These are phyloP conservation scores for Yarrowia hollandica DNA, from an alignment of 805 yeast species.

Conservation along the genomic window DNA sequence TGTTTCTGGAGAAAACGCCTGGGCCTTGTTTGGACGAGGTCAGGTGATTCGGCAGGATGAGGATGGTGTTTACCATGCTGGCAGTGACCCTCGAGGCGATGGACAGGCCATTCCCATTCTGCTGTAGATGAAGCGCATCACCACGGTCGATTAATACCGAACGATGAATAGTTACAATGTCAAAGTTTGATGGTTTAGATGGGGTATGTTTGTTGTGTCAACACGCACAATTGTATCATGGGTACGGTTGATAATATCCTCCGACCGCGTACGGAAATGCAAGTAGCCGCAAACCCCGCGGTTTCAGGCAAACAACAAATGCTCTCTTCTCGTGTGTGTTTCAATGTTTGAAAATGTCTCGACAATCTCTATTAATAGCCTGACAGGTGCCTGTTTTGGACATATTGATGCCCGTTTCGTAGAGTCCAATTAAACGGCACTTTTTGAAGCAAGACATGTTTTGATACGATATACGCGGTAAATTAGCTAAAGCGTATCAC, in stretches of 20 bases:
- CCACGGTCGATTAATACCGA: too few species aligned
- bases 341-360: background rate
- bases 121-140: background rate
- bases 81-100: constrained; percentile 82
- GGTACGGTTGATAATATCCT: too few species aligned
- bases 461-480: too few species aligned
- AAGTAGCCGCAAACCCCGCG: background rate
- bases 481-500: too few species aligned
- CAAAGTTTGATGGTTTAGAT: too few species aligned
- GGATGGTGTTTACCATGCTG: constrained; percentile 59
- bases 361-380: background rate
- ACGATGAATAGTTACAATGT: too few species aligned
- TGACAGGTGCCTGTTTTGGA: background rate
- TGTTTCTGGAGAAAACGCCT: constrained; percentile 47
- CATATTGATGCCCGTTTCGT: background rate
- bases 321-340: too few species aligned
- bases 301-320: background rate
- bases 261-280: background rate
- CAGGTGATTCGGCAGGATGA: constrained; percentile 58
- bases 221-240: too few species aligned
- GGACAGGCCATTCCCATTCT: constrained; percentile 64
- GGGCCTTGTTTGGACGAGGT: constrained; percentile 49
- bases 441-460: constrained; percentile 4
- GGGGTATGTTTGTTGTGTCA: too few species aligned
- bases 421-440: background rate